Base-by-base conservation (phyloP, 139 green algal genomes). In the Tetraselmis chui region DNA sequence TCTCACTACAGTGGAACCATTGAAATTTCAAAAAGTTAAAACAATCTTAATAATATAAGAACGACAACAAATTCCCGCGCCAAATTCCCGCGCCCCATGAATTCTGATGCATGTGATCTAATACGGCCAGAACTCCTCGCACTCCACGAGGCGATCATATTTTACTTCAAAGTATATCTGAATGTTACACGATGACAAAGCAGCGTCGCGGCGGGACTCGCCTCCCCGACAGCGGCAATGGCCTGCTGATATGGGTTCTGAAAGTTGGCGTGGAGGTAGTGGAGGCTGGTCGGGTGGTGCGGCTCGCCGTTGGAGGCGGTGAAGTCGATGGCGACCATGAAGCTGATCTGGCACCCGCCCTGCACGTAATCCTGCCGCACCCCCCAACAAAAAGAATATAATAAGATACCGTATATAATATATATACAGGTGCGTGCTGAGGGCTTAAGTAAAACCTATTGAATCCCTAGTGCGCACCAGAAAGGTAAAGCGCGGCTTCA, bases 251-350 rank as follows among this genome's bases (percentile, higher is more conserved):
- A 91, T 67, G 81, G 75, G 30, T 84, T 91, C 59, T 79, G 81
- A 22, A 79, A 74, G 24, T 77, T 85, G 59, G 78, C 24, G 79
- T 59, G 32, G 2, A 83, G 59, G 78, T 87, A 85, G 80, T 91
- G 88, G 76, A 90, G 86, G 59, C 82, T 86, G 32, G 11, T 2
- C 0, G 79, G 82, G 31, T 84, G 1, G 1, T 59, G 31, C 1
- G 86, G 86, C 80, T 87, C 76, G 2, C 88, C 86, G 58, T 91
- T 91, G 59, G 59, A 84, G 76, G 23, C 82, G 0, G 88, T 91
- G 84, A 87, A 91, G 79, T 91, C 88, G 1, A 90, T 80, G 0
- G 84, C 88, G 59, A 90, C 86, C 25, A 90, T 28, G 59, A 91
- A 91, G 28, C 67, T 83, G 1, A 91, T 87, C 80, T 89, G 80